A percentile compares a stretch with the other conserved stretches of the same genome.
phyloP scores from a whole-genome alignment of 352 stramenopile species.

The Phytopythium montanum region DNA sequence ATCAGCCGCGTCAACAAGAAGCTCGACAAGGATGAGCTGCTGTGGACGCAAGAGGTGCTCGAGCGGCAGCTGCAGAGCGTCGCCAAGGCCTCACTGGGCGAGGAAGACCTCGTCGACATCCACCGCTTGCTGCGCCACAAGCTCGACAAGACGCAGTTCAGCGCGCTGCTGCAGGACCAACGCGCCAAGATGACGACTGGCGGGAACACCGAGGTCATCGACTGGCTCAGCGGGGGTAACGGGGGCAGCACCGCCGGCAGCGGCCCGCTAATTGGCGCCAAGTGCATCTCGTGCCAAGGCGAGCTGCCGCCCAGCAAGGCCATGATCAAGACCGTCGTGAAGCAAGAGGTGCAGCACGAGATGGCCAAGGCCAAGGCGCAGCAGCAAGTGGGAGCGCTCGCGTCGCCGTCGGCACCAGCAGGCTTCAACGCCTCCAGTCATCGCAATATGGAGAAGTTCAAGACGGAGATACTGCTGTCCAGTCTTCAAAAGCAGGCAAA shows the following conservation, averaged over 20 bases:
- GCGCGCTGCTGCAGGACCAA: slow-evolving; percentile 46
- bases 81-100: slow-evolving; percentile 57
- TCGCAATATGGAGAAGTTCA: slow-evolving; percentile 63
- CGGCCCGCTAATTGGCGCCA: slow-evolving; percentile 37
- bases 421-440: slow-evolving; percentile 56
- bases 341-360: slow-evolving; percentile 59
- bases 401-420: slow-evolving; percentile 4
- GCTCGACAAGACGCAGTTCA: slow-evolving; percentile 58
- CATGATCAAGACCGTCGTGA: slow-evolving; percentile 54
- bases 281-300: slow-evolving; percentile 69
- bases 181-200: slow-evolving; percentile 21
- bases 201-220: slow-evolving; percentile 10
- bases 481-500: slow-evolving; percentile 40
- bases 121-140: slow-evolving; percentile 52
- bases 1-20: slow-evolving; percentile 68
- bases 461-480: slow-evolving; percentile 54
- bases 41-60: slow-evolving; percentile 72
- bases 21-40: slow-evolving; percentile 69
- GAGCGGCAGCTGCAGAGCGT: slow-evolving; percentile 63
- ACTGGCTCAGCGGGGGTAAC: background rate
- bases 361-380: slow-evolving; percentile 47
- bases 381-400: slow-evolving; percentile 14
- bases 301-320: slow-evolving; percentile 59
- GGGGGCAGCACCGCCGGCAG: slow-evolving; percentile 11
- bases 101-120: slow-evolving; percentile 59